phyloP scores from a whole-genome alignment of 148 eudicot species.

The Gaultheria prostrata region DNA sequence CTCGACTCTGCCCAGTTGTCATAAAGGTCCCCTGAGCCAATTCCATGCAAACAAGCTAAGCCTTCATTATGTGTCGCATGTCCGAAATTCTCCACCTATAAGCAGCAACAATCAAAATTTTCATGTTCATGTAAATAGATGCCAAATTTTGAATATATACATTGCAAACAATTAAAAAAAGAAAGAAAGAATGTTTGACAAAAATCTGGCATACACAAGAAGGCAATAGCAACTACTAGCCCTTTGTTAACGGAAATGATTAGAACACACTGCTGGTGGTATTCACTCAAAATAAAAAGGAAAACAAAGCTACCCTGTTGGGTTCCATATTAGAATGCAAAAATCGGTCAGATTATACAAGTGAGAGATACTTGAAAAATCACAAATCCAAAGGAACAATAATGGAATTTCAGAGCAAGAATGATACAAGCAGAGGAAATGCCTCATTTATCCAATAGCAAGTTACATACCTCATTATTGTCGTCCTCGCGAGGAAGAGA shows the following conservation, averaged over 20 bases:
- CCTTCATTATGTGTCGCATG: neutral
- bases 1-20: too few species aligned
- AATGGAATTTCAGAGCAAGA: neutral
- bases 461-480: constrained; percentile 19
- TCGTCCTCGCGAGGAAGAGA: too few species aligned
- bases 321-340: neutral
- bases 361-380: neutral
- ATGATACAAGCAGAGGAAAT: neutral
- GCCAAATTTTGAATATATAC: neutral
- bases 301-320: neutral
- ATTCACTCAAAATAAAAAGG: neutral
- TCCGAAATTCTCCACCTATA: constrained; percentile 3
- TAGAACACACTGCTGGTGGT: neutral
- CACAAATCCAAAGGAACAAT: neutral
- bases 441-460: neutral
- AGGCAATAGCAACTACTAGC: too few species aligned
- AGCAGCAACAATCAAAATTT: neutral
- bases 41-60: neutral
- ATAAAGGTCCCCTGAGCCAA: constrained; percentile 23
- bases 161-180: neutral
- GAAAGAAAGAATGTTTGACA: neutral
- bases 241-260: neutral
- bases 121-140: neutral
- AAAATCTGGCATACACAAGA: too few species aligned
- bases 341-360: neutral